A percentile compares a stretch with the other conserved stretches of the same genome.
These are phyloP conservation scores for Falciphora oryzae DNA, from an alignment of 2,329 filamentous ascomycete genomes.

Conservation along the genomic window DNA sequence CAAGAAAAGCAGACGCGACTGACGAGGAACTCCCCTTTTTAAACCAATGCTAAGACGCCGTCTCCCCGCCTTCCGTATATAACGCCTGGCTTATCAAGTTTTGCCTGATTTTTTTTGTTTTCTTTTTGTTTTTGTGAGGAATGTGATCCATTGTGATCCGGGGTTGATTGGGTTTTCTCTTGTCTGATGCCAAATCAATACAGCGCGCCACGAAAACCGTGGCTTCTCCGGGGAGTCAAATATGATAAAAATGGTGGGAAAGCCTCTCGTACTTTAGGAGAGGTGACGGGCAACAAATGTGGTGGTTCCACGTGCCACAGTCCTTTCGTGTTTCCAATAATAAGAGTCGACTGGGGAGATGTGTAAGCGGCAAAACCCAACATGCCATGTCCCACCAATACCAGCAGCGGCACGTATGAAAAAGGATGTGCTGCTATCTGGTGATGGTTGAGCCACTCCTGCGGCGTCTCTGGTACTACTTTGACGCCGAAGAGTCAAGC, in stretches of 20 bases:
- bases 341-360: background rate
- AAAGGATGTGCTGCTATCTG: background rate
- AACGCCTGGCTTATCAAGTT: background rate
- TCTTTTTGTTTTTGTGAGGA: background rate
- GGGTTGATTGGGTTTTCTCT: background rate
- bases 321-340: background rate
- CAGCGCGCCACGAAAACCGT: background rate
- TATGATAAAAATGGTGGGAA: background rate
- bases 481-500: conserved; percentile 44
- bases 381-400: background rate
- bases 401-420: background rate
- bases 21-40: background rate
- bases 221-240: background rate
- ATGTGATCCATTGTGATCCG: background rate
- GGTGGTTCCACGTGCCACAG: background rate
- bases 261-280: background rate
- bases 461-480: conserved; percentile 18
- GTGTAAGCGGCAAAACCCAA: background rate
- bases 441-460: background rate
- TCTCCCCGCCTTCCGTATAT: background rate
- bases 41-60: background rate
- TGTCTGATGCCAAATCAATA: background rate
- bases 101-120: background rate
- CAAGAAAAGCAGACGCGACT: background rate
- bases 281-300: background rate